Conservation (phyloP, 2,329 filamentous ascomycete species). For the Colletotrichum graminicola region DNA sequence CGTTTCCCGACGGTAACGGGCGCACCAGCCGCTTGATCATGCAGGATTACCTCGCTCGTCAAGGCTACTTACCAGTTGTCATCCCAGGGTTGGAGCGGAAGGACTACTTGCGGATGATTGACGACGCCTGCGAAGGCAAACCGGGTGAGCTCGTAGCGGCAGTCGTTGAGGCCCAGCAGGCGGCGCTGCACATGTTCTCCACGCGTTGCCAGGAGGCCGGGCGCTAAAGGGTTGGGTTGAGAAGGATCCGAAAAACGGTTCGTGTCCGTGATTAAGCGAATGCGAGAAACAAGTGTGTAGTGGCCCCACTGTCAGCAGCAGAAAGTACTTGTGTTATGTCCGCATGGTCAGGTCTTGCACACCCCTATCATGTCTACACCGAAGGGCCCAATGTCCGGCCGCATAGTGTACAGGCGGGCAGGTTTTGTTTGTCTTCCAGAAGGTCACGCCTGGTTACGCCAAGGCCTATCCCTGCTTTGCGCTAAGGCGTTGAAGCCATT, state of each 20-base stretch:
- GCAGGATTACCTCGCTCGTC: conserved; percentile 45
- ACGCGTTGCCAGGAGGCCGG: conserved; percentile 1
- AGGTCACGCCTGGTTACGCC: background rate
- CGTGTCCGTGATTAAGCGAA: conserved; percentile 3
- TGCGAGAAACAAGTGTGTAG: conserved; percentile 3
- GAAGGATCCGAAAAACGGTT: background rate
- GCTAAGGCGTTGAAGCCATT: background rate
- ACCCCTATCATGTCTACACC: background rate
- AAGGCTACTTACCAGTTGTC: conserved; percentile 44
- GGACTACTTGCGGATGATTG: conserved; percentile 45
- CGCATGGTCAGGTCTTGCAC: background rate
- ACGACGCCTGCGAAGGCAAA: conserved; percentile 38
- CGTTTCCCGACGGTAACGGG: conserved; percentile 46
- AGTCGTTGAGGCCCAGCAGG: conserved; percentile 40
- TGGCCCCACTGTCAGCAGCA: no score
- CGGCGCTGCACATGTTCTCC: conserved; percentile 28
- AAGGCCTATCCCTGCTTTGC: background rate
- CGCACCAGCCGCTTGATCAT: conserved; percentile 43
- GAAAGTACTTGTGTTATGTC: background rate
- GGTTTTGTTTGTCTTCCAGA: background rate
- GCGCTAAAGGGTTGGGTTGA: background rate
- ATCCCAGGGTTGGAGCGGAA: conserved; percentile 37
- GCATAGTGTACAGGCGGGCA: background rate
- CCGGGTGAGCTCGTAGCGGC: conserved; percentile 38
- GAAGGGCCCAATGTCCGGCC: background rate